A percentile compares a stretch with the other conserved stretches of the same genome.
Evolutionary conservation across 2,329 filamentous ascomycete genomes (phyloP).

Genomic region (Tolypocladium amazonense): DNA sequence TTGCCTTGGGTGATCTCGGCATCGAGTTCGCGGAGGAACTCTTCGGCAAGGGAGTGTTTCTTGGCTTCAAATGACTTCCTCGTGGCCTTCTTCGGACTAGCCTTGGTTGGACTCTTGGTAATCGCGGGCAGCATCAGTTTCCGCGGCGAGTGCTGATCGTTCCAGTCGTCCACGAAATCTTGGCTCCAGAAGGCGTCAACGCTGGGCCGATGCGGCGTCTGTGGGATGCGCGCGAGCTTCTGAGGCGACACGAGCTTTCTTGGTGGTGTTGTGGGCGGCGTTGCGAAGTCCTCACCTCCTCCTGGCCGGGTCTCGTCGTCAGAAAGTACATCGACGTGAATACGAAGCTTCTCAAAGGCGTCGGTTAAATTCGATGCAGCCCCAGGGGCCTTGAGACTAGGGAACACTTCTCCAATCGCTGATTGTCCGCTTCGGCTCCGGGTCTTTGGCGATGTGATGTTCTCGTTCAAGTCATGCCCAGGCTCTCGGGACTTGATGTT

Average conservation of each 20-base stretch:
- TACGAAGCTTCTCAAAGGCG: background rate
- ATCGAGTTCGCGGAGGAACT: constrained; percentile 63
- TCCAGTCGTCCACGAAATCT: constrained; percentile 50
- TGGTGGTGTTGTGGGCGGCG: constrained; percentile 9
- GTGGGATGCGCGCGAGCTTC: constrained; percentile 32
- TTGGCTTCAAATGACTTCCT: constrained; percentile 51
- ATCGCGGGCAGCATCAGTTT: constrained; percentile 24
- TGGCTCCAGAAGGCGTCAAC: constrained; percentile 51
- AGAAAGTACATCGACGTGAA: background rate
- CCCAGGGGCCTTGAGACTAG: background rate
- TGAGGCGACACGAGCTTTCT: constrained; percentile 17
- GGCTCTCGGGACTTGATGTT: background rate
- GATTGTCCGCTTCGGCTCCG: background rate
- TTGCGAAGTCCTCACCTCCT: constrained; percentile 3
- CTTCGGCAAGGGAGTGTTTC: constrained; percentile 52
- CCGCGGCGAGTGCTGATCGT: constrained; percentile 47
- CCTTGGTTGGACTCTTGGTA: constrained; percentile 10
- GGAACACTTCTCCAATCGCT: background rate
- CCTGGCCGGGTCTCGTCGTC: background rate
- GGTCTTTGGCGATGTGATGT: background rate
- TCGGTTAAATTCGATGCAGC: background rate
- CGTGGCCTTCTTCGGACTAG: constrained; percentile 18
- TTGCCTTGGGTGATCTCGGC: constrained; percentile 47
- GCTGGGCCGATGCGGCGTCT: constrained; percentile 40
- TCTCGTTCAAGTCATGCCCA: background rate